These are phyloP conservation scores for Cyberlindnera samutprakarnensis DNA, from an alignment of 805 yeast genomes.

Conservation along the genomic window DNA sequence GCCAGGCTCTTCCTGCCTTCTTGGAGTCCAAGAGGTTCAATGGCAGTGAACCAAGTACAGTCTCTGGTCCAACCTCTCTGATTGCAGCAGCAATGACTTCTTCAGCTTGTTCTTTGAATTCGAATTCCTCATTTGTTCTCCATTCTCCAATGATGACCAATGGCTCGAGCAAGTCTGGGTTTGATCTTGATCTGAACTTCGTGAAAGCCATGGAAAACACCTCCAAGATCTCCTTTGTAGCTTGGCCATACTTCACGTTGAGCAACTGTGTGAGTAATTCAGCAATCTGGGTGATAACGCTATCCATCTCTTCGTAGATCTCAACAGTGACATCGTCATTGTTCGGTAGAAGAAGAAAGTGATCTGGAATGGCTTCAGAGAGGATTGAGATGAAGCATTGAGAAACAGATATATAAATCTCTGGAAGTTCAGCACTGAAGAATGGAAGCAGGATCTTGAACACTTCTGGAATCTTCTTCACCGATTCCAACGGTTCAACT, in stretches of 20 bases:
- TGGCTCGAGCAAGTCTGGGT: slow-evolving; percentile 63
- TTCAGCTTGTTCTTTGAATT: slow-evolving; percentile 73
- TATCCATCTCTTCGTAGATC: slow-evolving; percentile 49
- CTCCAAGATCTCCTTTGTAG: slow-evolving; percentile 69
- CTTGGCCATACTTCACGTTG: slow-evolving; percentile 66
- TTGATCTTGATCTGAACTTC: slow-evolving; percentile 55
- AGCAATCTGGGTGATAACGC: slow-evolving; percentile 41
- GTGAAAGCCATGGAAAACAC: slow-evolving; percentile 55
- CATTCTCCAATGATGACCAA: slow-evolving; percentile 75
- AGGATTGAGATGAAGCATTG: slow-evolving; percentile 80
- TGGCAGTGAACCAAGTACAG: slow-evolving; percentile 67
- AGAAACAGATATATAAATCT: slow-evolving; percentile 68
- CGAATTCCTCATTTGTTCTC: slow-evolving; percentile 66
- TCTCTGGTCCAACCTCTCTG: slow-evolving; percentile 78
- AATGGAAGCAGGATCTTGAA: slow-evolving; percentile 53
- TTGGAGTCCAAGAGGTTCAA: slow-evolving; percentile 55
- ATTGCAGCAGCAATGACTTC: slow-evolving; percentile 73
- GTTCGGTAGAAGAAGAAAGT: slow-evolving; percentile 44
- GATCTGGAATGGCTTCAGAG: slow-evolving; percentile 58
- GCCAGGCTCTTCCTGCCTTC: slow-evolving; percentile 89
- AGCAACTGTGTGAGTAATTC: slow-evolving; percentile 37
- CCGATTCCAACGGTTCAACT: slow-evolving; percentile 43
- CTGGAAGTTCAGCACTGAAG: slow-evolving; percentile 56
- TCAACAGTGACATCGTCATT: slow-evolving; percentile 34
- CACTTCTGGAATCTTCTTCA: slow-evolving; percentile 49